Percentiles rank a stretch among this genome's conserved stretches.
phyloP scores from a whole-genome alignment of 2,329 filamentous ascomycete genomes.

The Colletotrichum musae region DNA sequence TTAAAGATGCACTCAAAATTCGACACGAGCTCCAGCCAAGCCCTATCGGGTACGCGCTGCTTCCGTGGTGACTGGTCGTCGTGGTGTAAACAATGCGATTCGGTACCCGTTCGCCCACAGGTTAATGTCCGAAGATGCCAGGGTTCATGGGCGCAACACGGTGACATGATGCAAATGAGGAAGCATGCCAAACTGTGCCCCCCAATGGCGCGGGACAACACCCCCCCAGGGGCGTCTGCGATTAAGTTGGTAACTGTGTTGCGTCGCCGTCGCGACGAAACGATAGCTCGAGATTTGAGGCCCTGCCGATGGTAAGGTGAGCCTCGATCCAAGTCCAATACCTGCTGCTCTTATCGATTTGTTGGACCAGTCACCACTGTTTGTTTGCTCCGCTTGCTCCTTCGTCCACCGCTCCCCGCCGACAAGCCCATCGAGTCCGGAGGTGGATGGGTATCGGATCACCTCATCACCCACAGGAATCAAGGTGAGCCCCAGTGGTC shows the following conservation, averaged over 20 bases:
- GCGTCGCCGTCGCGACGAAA: neutral
- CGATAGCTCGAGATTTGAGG: neutral
- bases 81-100: conserved; percentile 32
- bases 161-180: conserved; percentile 34
- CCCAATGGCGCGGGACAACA: conserved; percentile 20
- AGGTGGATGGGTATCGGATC: conserved; percentile 18
- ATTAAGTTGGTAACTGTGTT: conserved; percentile 3
- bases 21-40: conserved; percentile 30
- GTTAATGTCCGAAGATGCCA: conserved; percentile 41
- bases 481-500: conserved; percentile 15
- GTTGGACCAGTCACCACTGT: no score
- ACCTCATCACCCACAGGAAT: conserved; percentile 12
- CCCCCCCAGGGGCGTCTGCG: conserved; percentile 1
- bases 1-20: conserved; percentile 25
- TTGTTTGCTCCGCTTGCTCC: neutral
- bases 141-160: conserved; percentile 33
- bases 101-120: conserved; percentile 39
- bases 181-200: conserved; percentile 35
- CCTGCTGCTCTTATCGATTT: neutral
- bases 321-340: conserved; percentile 13
- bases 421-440: conserved; percentile 19
- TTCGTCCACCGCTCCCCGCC: conserved; percentile 15
- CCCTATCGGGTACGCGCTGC: conserved; percentile 19
- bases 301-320: neutral
- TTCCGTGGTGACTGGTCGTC: conserved; percentile 11